Base-by-base conservation (phyloP, 2,329 filamentous ascomycete species). In the Daldinia sp. region DNA sequence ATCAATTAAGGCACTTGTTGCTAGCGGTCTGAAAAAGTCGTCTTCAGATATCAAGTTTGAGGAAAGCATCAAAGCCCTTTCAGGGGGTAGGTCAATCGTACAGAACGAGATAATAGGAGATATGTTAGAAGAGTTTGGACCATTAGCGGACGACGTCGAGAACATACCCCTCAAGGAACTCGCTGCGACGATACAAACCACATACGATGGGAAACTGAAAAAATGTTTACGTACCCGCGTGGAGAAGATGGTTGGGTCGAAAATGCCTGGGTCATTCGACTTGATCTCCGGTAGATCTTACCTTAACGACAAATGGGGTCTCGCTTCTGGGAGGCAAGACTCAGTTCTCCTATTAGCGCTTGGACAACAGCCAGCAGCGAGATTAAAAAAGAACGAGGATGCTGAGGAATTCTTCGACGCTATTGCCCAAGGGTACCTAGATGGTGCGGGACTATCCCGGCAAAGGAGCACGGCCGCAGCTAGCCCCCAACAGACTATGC, bases 51-150 rank as follows among this genome's bases (percentile, higher is more conserved):
- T 68, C 10, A 68, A 68, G n/a, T 59, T 68, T 8, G 65, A 66
- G 5, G 63, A 68, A 17, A 68, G 62, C 49, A 58, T 68, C 55
- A 68, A 68, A 37, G 45, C 56, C 3, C 35, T 68, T 48, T 68
- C 65, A n/a, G 65, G 65, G 1, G 66, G 66, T 3, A 64, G 76
- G 53, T 82, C 80, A 1, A 80, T 79, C 1, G 69, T 82, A 1
- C 76, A 81, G 57, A 82, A 81, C 56, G 79, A 82, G 59, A 73
- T 81, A 53, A 73, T 78, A 9, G 80, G 79, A 2, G 78, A 81
- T 63, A 72, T 81, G 19, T 64, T 72, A 8, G 71, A 70, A 17
- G 79, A 81, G 61, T 79, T 81, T 59, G 78, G 77, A 7, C 69
- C 63, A 4, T 62, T 78, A 1, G 79, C 80, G 4, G 78, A 81